These are phyloP conservation scores for Umbellularia californica DNA, from an alignment of 164 flowering plant species.

Conservation along the genomic window DNA sequence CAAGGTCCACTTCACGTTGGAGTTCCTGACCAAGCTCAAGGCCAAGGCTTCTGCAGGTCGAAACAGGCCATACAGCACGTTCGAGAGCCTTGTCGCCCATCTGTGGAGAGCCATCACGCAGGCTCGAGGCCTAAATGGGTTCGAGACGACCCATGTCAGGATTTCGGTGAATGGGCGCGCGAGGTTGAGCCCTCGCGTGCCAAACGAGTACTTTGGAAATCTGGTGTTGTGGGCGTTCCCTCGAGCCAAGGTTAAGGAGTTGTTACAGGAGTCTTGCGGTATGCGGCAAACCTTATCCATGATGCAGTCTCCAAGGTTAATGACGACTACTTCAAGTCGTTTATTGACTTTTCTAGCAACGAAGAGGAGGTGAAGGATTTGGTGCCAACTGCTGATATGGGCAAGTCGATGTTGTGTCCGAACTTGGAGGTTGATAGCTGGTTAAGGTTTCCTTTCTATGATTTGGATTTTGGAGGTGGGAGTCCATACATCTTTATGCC, in stretches of 20 bases:
- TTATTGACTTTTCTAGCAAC: conserved; percentile 6
- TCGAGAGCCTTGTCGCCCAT: conserved; percentile 32
- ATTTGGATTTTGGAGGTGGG: conserved; percentile 35
- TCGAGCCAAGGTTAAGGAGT: conserved; percentile 22
- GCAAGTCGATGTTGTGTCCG: conserved; percentile 11
- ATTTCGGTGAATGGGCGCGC: conserved; percentile 31
- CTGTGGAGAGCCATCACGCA: conserved; percentile 30
- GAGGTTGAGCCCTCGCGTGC: conserved; percentile 7
- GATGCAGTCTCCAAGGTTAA: conserved; percentile 23
- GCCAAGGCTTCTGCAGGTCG: too few relatives aligned
- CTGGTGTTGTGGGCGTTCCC: conserved; percentile 39
- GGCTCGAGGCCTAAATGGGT: conserved; percentile 16
- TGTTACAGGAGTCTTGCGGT: conserved; percentile 15
- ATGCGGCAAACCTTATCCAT: conserved; percentile 26
- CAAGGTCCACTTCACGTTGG: not conserved
- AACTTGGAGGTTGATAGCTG: conserved; percentile 35
- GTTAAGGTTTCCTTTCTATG: conserved; percentile 31
- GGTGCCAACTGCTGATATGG: conserved; percentile 22
- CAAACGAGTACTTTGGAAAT: too few relatives aligned
- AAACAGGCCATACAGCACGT: conserved; percentile 23
- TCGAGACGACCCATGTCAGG: conserved; percentile 19
- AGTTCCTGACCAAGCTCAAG: too few relatives aligned
- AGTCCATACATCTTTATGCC: conserved; percentile 14
- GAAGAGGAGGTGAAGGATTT: conserved; percentile 22
- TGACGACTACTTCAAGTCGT: conserved; percentile 17